Evolutionary conservation across 1,139 yeast genomes (phyloP), one percentile per base, ranked within the genome.

Genomic region (Scheffersomyces segobiensis): DNA sequence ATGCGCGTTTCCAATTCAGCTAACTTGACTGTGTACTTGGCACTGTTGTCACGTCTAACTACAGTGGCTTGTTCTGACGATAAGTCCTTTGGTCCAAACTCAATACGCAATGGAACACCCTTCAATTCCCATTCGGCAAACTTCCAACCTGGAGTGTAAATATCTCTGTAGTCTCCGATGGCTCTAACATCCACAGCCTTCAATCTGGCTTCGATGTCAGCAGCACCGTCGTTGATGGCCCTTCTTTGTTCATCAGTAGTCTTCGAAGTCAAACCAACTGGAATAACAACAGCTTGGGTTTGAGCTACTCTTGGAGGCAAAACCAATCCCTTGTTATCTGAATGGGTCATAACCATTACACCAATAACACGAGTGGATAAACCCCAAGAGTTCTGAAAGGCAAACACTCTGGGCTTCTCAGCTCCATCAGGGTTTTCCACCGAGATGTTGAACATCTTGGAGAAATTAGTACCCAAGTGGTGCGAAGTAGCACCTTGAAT

Each of bases 321-420:
- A 54, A 96, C 99, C 70, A 96, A 84, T 74, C 99, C 99, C 83
- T 93, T 93, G 83, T 96, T 93, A 78, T 96, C 99, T 51, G 98
- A 93, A 76, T 96, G 99, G 61, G 93, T 87, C 99, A 96, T 96
- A 62, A 92, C 90, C 99, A 95, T 95, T 66, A 96, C 99, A 83
- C 99, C 99, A 73, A 96, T 93, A 64, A 90, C 96, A 79, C 99
- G 92, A 62, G 99, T 96, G 53, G 98, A 93, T 69, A 95, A 82
- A 78, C 99, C 99, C 99, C 99, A 96, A 12, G 98, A 93, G 83
- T 96, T 96, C 81, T 96, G 99, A 86, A 88, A 92, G 46, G 96
- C 98, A 69, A 80, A 86, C 55, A 93, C 80, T 79, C 91, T 91
- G 72, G 96, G 96, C 74, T 90, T 88, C 63, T 91, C 96, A 20